A percentile compares a stretch with the other conserved stretches of the same genome.
Evolutionary conservation across 352 stramenopile genomes (phyloP).

Genomic region (Phytophthora sojae): DNA sequence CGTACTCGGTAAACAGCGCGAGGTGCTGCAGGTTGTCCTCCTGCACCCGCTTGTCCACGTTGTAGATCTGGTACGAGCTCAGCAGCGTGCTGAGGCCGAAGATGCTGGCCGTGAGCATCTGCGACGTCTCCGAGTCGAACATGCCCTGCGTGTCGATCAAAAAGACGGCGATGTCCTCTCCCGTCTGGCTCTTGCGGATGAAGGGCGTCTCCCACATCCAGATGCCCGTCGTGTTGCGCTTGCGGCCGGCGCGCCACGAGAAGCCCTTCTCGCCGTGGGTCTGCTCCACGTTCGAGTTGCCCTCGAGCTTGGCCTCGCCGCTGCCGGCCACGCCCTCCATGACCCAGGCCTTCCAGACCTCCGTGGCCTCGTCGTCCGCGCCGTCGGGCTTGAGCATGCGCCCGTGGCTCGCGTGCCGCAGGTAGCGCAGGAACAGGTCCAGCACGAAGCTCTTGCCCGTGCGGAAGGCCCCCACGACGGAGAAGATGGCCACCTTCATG

Average conservation of each 20-base stretch:
- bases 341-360: constrained; percentile 75
- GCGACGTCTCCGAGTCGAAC: constrained; percentile 99
- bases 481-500: constrained; percentile 98
- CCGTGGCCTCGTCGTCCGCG: constrained; percentile 50
- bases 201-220: constrained; percentile 99
- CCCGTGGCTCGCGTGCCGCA: constrained; percentile 80
- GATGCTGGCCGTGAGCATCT: constrained; percentile 98
- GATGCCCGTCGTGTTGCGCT: constrained; percentile 99
- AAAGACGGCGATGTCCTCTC: constrained; percentile 94
- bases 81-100: constrained; percentile 98
- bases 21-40: constrained; percentile 99
- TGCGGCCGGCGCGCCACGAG: constrained; percentile 95
- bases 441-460: constrained; percentile 99
- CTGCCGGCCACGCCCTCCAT: constrained; percentile 64
- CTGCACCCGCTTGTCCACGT: constrained; percentile 99
- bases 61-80: constrained; percentile 99
- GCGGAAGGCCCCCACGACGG: constrained; percentile 98
- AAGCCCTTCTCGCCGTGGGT: constrained; percentile 92
- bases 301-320: constrained; percentile 71
- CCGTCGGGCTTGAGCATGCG: constrained; percentile 55
- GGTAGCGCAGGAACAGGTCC: constrained; percentile 97
- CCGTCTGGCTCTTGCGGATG: constrained; percentile 89
- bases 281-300: constrained; percentile 87
- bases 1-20: constrained; percentile 99
- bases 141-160: constrained; percentile 99